phyloP scores from a whole-genome alignment of 129 eudicot species.

The Centaurea solstitialis region DNA sequence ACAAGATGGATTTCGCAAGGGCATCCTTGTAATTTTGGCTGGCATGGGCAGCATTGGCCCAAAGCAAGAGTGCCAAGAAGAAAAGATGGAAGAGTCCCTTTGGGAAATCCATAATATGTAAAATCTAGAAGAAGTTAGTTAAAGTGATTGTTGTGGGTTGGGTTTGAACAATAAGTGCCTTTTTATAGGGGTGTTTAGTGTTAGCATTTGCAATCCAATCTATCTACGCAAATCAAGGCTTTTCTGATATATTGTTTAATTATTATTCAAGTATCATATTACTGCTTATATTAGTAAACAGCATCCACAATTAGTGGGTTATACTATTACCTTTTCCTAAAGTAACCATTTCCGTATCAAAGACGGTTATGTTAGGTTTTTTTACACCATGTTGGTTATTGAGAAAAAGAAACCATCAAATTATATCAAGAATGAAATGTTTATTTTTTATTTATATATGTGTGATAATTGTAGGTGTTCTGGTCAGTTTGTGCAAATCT shows the following conservation, averaged over 20 bases:
- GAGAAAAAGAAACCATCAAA: neutral
- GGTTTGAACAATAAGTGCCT: slow-evolving; percentile 18
- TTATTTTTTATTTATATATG: neutral
- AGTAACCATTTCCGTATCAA: slow-evolving; percentile 6
- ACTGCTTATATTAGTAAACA: slow-evolving; percentile 1
- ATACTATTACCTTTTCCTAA: slow-evolving; percentile 25
- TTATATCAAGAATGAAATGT: neutral
- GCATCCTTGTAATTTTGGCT: slow-evolving; percentile 80
- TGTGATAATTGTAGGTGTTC: neutral
- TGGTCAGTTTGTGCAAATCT: neutral
- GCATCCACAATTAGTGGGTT: neutral
- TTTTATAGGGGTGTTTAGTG: slow-evolving; percentile 20
- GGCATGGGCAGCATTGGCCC: slow-evolving; percentile 36
- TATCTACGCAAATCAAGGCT: slow-evolving; percentile 43
- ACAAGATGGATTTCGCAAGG: slow-evolving; percentile 80
- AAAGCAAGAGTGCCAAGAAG: slow-evolving; percentile 29
- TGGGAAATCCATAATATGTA: slow-evolving; percentile 19
- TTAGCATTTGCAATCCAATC: slow-evolving; percentile 6
- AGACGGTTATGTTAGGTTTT: slow-evolving; percentile 1
- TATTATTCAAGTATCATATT: slow-evolving; percentile 24
- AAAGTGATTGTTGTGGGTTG: slow-evolving; percentile 20
- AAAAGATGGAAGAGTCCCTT: slow-evolving; percentile 27
- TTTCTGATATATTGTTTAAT: slow-evolving; percentile 33
- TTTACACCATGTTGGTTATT: neutral
- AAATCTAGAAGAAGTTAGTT: slow-evolving; percentile 15